Evolutionary conservation across 2,329 filamentous ascomycete genomes (phyloP).

Genomic region (Chaetoscypha palmicola): DNA sequence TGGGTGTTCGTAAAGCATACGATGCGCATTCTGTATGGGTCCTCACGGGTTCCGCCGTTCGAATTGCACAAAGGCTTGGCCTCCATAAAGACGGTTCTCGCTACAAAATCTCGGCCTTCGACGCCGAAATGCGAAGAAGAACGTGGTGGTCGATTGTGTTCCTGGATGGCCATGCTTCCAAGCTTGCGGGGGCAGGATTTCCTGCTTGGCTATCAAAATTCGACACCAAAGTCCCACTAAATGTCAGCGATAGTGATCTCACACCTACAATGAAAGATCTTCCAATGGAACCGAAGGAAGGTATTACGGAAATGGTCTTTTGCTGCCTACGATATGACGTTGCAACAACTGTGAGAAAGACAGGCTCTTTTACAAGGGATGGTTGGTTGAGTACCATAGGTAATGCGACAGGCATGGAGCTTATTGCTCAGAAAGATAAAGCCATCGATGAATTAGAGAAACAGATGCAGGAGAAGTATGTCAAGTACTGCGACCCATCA

Average conservation of each 20-base stretch:
- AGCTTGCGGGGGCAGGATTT: slow-evolving; percentile 45
- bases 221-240: slow-evolving; percentile 45
- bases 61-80: slow-evolving; percentile 43
- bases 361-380: slow-evolving; percentile 4
- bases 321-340: slow-evolving; percentile 33
- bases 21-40: slow-evolving; percentile 43
- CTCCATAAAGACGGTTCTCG: slow-evolving; percentile 39
- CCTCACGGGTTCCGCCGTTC: slow-evolving; percentile 39
- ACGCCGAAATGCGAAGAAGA: slow-evolving; percentile 53
- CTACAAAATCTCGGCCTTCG: slow-evolving; percentile 39
- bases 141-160: slow-evolving; percentile 57
- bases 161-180: slow-evolving; percentile 50
- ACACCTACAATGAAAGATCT: slow-evolving; percentile 37
- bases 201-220: slow-evolving; percentile 34
- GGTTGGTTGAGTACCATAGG: not conserved
- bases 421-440: slow-evolving; percentile 22
- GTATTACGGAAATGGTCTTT: slow-evolving; percentile 42
- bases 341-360: slow-evolving; percentile 21
- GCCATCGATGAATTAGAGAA: slow-evolving; percentile 26
- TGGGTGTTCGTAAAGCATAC: slow-evolving; percentile 31
- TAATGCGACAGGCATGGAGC: slow-evolving; percentile 3
- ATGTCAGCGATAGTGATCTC: slow-evolving; percentile 48
- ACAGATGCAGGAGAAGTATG: slow-evolving; percentile 35
- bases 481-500: slow-evolving; percentile 36
- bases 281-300: slow-evolving; percentile 36